A percentile compares a stretch with the other conserved stretches of the same genome.
Conservation (phyloP, 2,329 filamentous ascomycete species). For the Hymenoscyphus infarciens region DNA sequence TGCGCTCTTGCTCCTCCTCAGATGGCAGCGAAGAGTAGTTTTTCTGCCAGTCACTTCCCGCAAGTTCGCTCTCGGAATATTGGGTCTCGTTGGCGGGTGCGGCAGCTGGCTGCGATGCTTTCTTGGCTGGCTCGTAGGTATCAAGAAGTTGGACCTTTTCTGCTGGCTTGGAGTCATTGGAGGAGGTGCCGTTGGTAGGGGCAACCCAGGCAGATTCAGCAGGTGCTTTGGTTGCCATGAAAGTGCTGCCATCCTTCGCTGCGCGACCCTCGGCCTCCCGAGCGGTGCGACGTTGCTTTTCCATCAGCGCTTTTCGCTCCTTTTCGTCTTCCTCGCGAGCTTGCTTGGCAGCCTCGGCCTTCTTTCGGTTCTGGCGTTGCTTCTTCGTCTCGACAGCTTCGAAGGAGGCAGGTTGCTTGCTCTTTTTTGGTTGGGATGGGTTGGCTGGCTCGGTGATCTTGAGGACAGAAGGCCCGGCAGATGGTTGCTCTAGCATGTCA, state of each 20-base stretch:
- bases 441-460: constrained; percentile 69
- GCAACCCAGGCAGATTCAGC: constrained; percentile 45
- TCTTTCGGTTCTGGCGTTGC: constrained; percentile 87
- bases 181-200: constrained; percentile 27
- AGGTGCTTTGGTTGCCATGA: constrained; percentile 45
- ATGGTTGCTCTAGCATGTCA: constrained; percentile 82
- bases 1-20: constrained; percentile 60
- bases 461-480: constrained; percentile 68
- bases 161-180: constrained; percentile 31
- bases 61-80: constrained; percentile 24
- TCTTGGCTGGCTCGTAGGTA: constrained; percentile 47
- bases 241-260: constrained; percentile 73
- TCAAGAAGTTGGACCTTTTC: constrained; percentile 51
- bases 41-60: constrained; percentile 22
- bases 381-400: constrained; percentile 84
- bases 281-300: constrained; percentile 79
- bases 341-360: constrained; percentile 76
- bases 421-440: constrained; percentile 55
- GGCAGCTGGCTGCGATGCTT: constrained; percentile 29
- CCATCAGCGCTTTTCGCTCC: constrained; percentile 69
- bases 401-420: constrained; percentile 53
- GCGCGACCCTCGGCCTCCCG: constrained; percentile 78
- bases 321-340: constrained; percentile 74
- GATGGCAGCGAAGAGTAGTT: constrained; percentile 42
- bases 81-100: constrained; percentile 16